Evolutionary conservation across 1,284 basidiomycete species (phyloP), one percentile per base, ranked within the genome.

Genomic region (Papiliotrema flavescens): DNA sequence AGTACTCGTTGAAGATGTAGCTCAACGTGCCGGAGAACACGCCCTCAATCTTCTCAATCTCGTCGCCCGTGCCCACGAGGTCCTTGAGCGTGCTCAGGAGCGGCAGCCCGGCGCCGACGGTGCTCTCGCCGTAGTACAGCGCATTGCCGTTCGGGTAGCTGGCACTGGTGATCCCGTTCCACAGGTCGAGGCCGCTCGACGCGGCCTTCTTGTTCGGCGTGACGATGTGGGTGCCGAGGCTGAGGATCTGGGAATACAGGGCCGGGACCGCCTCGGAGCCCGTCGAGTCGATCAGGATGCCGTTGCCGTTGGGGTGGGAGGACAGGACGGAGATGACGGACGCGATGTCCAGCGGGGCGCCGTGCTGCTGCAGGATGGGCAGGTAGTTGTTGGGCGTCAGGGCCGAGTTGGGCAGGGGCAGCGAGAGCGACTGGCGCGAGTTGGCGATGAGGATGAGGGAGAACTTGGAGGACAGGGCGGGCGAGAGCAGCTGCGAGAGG

Each of bases 1-100:
- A 91, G 75, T 93, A 99, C 64, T 93, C 87, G 79, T 98, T 98
- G 82, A 99, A 99, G 78, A 99, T 98, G 80, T 98, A 99, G 71
- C 88, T 91, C 80, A 99, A 85, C 0, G 95, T 99, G 3, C 95
- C 95, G 8, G 89, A 92, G 75, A 78, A 76, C n/a, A 78, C 76
- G 34, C 82, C 82, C 67, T 83, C 81, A 56, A 83, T 79, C 69
- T 80, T 80, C 49, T 74, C 71, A 49, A 83, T 77, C 69, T 90
- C 87, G 74, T 98, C 96, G 4, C 95, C 95, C 3, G 94, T 97
- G 37, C 83, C 83, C 13, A 98, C 83, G 51, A 98, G 78, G 73
- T 98, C 95, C 71, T 90, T 90, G 67, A 98, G 78, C 3, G 95
- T 94, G 49, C 85, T 86, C 47, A 98, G 85, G 69, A 98, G 86